These are phyloP conservation scores for Cyclotella distinguenda DNA, from an alignment of 108 stramenopile species.

Conservation along the genomic window DNA sequence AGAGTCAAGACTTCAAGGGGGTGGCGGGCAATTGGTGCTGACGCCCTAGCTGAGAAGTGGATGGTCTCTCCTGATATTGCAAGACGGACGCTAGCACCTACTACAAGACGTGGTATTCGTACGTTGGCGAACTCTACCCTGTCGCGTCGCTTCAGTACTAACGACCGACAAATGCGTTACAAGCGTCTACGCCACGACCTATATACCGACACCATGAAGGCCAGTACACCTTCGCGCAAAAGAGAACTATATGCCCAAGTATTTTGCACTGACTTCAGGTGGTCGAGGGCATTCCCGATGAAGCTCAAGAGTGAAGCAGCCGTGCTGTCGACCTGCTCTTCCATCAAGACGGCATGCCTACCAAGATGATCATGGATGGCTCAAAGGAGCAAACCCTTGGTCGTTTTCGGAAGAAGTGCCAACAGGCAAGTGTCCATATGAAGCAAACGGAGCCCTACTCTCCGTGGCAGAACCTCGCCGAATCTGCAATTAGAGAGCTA, in stretches of 20 bases:
- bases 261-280: slow-evolving; percentile 5
- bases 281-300: slow-evolving; percentile 19
- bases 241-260: slow-evolving; percentile 13
- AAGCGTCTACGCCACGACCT: not conserved
- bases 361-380: slow-evolving; percentile 22
- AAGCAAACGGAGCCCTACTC: slow-evolving; percentile 16
- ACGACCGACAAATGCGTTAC: slow-evolving; percentile 18
- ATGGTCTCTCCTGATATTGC: too few species aligned
- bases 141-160: slow-evolving; percentile 1
- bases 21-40: too few species aligned
- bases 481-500: not conserved
- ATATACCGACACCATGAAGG: not conserved
- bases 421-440: slow-evolving; percentile 20
- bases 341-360: slow-evolving; percentile 9
- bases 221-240: not conserved
- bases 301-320: slow-evolving; percentile 18
- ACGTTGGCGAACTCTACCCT: too few species aligned
- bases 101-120: too few species aligned
- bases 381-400: slow-evolving; percentile 27
- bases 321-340: slow-evolving; percentile 1
- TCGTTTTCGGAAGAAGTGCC: slow-evolving; percentile 2
- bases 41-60: too few species aligned
- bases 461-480: slow-evolving; percentile 18
- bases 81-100: too few species aligned
- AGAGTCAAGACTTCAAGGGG: too few species aligned